A percentile compares a stretch with the other conserved stretches of the same genome.
phyloP scores from a whole-genome alignment of 371 early-diverging fungal species.

The Mortierella sp. region DNA sequence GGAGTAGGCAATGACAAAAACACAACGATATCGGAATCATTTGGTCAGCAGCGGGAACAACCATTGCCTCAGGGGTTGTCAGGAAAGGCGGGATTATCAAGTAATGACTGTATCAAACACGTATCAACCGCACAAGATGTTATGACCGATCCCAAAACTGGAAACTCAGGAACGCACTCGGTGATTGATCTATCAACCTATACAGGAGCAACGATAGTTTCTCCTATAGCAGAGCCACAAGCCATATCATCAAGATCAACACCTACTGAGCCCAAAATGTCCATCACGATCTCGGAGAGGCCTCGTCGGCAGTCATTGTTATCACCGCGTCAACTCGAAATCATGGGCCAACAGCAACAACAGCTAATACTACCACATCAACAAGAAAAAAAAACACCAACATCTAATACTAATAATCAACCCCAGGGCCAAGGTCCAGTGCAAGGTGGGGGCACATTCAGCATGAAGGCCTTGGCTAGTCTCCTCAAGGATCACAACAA shows the following conservation, averaged over 20 bases:
- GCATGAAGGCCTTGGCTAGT: slow-evolving; percentile 6
- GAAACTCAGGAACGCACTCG: background rate
- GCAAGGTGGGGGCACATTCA: background rate
- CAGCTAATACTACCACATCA: background rate
- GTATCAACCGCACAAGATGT: no score
- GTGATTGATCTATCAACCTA: background rate
- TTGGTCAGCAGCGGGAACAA: no score
- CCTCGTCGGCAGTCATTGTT: slow-evolving; percentile 22
- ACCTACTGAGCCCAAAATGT: background rate
- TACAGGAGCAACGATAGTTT: background rate
- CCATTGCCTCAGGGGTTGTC: no score
- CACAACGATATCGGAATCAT: no score
- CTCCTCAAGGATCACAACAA: slow-evolving; percentile 3
- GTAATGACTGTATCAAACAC: no score
- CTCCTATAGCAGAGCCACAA: background rate
- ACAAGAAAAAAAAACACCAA: no score
- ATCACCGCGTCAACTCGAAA: slow-evolving; percentile 20
- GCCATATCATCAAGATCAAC: background rate
- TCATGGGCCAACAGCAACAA: slow-evolving; percentile 7
- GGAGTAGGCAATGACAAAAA: no score
- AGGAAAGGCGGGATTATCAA: no score
- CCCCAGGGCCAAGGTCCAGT: background rate
- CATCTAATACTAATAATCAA: no score
- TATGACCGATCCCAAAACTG: no score
- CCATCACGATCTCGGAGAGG: background rate